Percentiles rank a stretch among this genome's conserved stretches.
These are phyloP conservation scores for Trichocladium uniseriatum DNA, from an alignment of 495 filamentous ascomycete genomes.

Conservation along the genomic window DNA sequence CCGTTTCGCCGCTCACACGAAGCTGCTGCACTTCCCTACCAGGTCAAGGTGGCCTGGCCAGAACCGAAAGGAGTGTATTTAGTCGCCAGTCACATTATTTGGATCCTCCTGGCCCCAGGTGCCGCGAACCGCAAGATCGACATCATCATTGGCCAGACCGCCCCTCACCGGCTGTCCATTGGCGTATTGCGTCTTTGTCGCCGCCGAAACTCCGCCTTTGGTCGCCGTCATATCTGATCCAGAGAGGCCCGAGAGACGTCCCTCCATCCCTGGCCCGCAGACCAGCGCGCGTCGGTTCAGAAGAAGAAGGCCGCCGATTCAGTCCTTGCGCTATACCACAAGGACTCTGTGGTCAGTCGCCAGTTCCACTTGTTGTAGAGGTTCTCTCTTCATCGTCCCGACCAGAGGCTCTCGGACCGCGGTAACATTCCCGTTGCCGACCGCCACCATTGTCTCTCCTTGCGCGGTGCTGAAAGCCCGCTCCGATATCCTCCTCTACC, in stretches of 20 bases:
- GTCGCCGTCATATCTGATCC: slow-evolving; percentile 10
- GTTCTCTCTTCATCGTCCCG: slow-evolving; percentile 14
- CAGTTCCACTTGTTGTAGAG: slow-evolving; percentile 7
- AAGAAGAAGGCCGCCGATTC: slow-evolving; percentile 1
- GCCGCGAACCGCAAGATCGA: slow-evolving; percentile 20
- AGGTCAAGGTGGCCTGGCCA: slow-evolving; percentile 9
- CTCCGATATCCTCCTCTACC: slow-evolving; percentile 8
- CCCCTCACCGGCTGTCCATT: slow-evolving; percentile 20
- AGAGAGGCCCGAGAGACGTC: no score
- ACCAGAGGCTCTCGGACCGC: slow-evolving; percentile 18
- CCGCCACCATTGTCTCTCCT: slow-evolving; percentile 16
- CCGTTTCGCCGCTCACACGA: slow-evolving; percentile 17
- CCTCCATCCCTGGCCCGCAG: slow-evolving; percentile 12
- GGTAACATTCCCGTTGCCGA: slow-evolving; percentile 18
- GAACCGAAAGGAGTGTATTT: slow-evolving; percentile 21
- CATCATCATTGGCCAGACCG: slow-evolving; percentile 22
- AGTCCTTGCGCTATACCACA: slow-evolving; percentile 17
- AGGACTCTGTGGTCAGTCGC: slow-evolving; percentile 6
- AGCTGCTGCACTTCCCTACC: slow-evolving; percentile 12
- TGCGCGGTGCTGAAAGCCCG: slow-evolving; percentile 11
- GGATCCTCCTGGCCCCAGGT: slow-evolving; percentile 19
- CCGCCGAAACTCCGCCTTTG: slow-evolving; percentile 8
- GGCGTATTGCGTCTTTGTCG: slow-evolving; percentile 11
- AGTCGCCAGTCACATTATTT: slow-evolving; percentile 24
- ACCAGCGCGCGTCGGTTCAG: background rate